Evolutionary conservation across 495 filamentous ascomycete genomes (phyloP), one percentile per base, ranked within the genome.

Genomic region (Tuber calosporum): DNA sequence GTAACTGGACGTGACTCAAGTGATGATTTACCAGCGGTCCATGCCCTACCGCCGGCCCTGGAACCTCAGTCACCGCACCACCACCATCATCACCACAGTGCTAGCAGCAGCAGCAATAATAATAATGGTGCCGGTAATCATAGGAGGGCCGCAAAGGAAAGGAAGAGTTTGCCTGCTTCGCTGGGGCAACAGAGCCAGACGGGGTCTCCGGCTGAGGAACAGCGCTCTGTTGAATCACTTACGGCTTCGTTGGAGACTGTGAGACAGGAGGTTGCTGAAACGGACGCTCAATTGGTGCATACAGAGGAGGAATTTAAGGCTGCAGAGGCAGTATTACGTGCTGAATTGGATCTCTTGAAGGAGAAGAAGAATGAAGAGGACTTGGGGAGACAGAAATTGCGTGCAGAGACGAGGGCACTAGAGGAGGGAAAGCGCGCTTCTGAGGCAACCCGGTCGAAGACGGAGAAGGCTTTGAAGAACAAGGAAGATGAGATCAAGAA

Each of bases 361-460:
- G 92, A 96, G 76, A 93, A 92, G 81, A 82, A 80, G 40, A 81
- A 79, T n/a, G 77, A 79, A 40, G 93, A 96, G 74, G 92, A 96
- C 73, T 88, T 87, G 39, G 94, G 89, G n/a, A 74, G 80, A 9
- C 88, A 90, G 67, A 90, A 91, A 79, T 82, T 97, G 40, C 91
- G 90, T 79, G 91, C 90, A 72, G 91, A 97, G 77, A 91, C 94
- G 41, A 88, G 91, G 67, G 87, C 87, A 40, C 85, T 95, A 36
- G 93, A 97, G 78, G 89, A 92, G 41, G 85, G 90, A 69, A 97
- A 96, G 83, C 87, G 92, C 69, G 86, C 88, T n/a, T 92, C 93
- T 15, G 90, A 97, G 80, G 90, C 90, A 70, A 88, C 89, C 78
- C 92, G 91, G 80, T 85, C 87, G 0, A 90, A 92, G 77, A 93